Base-by-base conservation (phyloP, 495 filamentous ascomycete species). In the Xylaria bambusicola region DNA sequence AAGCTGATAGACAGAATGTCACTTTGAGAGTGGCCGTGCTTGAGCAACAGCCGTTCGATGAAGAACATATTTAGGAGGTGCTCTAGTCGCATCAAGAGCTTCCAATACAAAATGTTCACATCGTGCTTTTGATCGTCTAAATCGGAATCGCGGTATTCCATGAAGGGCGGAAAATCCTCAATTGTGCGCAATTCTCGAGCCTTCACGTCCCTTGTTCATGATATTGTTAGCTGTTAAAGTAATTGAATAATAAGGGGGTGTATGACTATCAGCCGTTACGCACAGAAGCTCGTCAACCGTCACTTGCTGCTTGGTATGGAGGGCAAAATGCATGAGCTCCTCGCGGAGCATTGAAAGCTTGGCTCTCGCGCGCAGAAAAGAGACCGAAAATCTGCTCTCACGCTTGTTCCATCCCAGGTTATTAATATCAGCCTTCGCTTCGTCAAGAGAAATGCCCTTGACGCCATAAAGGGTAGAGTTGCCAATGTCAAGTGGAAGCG, bases 61-160 rank as follows among this genome's bases (percentile, higher is more conserved):
- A 88, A 71, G 61, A 88, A 88, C 17, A 79, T 73, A 20, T 83
- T 85, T 18, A 85, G 77, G 0, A 83, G 66, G 59, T 84, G 80
- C 31, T 81, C 79, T 2, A 84, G 72, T 47, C 80, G 79, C 8
- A 80, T 63, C 23, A 78, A 72, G 20, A 79, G 60, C 6, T 62
- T 58, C 35, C 51, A 24, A 50, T 58, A 62, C 4, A 68, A n/a
- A 2, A 42, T 27, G 52, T 62, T 1, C 54, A 69, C 41, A 64
- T 69, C 35, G 54, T 75, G 5, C 27, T 65, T 29, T 50, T 26
- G 58, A 56, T 72, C 52, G n/a, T 71, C 63, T 10, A 64, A 50
- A 33, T 79, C 70, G 7, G 65, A 52, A 3, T 68, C 64, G n/a
- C 70, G 60, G 17, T 66, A 70, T 9, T 66, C 63, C 10, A 75